Conservation (phyloP, 768 basidiomycete species). For the Boletus insuetus region DNA sequence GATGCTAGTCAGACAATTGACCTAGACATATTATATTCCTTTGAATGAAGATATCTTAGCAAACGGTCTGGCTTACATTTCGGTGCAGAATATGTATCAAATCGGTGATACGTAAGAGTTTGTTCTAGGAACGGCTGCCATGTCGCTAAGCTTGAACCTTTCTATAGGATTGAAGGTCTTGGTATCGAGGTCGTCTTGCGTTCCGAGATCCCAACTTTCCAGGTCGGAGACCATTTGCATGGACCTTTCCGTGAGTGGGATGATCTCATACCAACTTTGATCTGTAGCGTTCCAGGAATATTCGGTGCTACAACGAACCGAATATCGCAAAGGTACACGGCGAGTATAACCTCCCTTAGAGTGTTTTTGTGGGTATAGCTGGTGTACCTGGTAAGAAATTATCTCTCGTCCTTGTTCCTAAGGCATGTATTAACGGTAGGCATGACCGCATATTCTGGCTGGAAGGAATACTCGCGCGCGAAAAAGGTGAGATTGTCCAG, state of each 20-base stretch:
- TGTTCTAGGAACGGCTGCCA: not conserved
- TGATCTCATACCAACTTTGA: slow-evolving; percentile 11
- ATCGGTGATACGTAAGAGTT: slow-evolving; percentile 3
- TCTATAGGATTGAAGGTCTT: slow-evolving; percentile 26
- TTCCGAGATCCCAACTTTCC: slow-evolving; percentile 12
- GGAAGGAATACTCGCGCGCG: slow-evolving; percentile 14
- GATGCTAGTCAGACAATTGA: slow-evolving; percentile 49
- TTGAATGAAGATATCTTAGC: slow-evolving; percentile 44
- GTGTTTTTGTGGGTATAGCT: slow-evolving; percentile 21
- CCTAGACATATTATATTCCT: slow-evolving; percentile 40
- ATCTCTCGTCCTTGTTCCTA: slow-evolving; percentile 6
- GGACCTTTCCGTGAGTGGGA: slow-evolving; percentile 27
- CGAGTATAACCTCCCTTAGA: slow-evolving; percentile 29
- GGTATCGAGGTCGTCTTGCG: slow-evolving; percentile 35
- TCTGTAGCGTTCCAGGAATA: slow-evolving; percentile 29
- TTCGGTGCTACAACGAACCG: not conserved
- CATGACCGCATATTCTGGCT: slow-evolving; percentile 14
- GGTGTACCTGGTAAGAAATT: slow-evolving; percentile 24
- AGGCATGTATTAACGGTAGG: slow-evolving; percentile 9
- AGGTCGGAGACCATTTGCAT: slow-evolving; percentile 14
- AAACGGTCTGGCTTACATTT: not conserved
- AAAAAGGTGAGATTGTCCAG: slow-evolving; percentile 20
- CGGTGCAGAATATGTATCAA: slow-evolving; percentile 8
- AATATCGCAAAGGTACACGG: slow-evolving; percentile 20
- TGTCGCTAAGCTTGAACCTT: not conserved